Evolutionary conservation across 257 asterid species (phyloP), one percentile per base, ranked within the genome.

Genomic region (Solanum megistacrolobum): DNA sequence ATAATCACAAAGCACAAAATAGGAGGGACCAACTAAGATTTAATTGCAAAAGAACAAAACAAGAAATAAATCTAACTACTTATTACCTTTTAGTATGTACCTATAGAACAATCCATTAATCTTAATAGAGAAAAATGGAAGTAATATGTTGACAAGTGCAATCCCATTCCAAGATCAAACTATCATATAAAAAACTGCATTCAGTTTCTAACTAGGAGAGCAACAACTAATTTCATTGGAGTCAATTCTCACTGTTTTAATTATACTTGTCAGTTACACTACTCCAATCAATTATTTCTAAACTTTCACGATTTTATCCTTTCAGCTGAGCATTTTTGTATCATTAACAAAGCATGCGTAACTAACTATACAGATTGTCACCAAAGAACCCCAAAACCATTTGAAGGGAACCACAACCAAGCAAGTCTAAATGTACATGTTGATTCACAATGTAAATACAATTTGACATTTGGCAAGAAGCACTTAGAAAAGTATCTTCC

Each of bases 101-200:
- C 34, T 34, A 36, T 9, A 4, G 5, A 73, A 35, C 48, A 69
- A 35, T 76, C 58, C 91, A 88, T 88, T 86, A 86, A 96, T 88
- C 98, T 97, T 90, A 83, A 93, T 21, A 92, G 86, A 86, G 41
- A 73, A 36, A 83, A 32, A 86, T 43, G 87, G 65, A 79, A 43
- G 85, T 79, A 43, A 43, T 43, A 43, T 46, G 66, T 62, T 27
- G 85, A 79, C 39, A 27, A 3, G 27, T 29, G 27, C 66, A 79
- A 79, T 27, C 12, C 58, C 58, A 48, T 14, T 48, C 58, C 58
- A 48, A 48, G 58, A 48, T 48, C 20, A 13, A 48, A 48, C 58
- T 48, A 48, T 48, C 52, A 27, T 21, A 31, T 20, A 3, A 71
- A 29, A 21, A 31, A 7, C 35, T 46, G 52, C 41, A 86, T 29